Base-by-base conservation (phyloP, 2,329 filamentous ascomycete species). In the Talaromyces atroroseus region DNA sequence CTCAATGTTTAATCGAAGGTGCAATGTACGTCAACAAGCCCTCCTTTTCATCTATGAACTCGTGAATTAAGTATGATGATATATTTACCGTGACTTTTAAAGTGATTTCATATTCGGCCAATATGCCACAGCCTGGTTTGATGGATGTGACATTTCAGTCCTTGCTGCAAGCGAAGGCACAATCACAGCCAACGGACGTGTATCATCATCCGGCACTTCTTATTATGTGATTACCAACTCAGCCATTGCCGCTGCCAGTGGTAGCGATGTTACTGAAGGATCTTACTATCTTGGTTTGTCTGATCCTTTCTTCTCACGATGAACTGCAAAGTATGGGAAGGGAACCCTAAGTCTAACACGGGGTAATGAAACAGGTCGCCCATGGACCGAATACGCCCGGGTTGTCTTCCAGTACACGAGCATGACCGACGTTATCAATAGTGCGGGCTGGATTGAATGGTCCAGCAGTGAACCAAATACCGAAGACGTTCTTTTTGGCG, bases 101-200 rank as follows among this genome's bases (percentile, higher is more conserved):
- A 57, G 55, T 53, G 83, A 85, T 62, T 83, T 83, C 64, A 80
- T 83, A 61, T 86, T 85, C 65, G 78, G 83, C 52, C 75, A 82
- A 67, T 62, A 74, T 54, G 75, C 78, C 34, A 66, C 70, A 52
- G 72, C 76, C 48, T 85, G 79, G 81, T 80, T 78, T 65, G 76
- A 82, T 54, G 62, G 69, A 14, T 74, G 74, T 57, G 74, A 77
- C 46, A 78, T 84, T 59, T 69, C 75, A 44, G 55, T 57, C 23
- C 45, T 50, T 16, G 77, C 80, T 50, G 68, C 78, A 10, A 65
- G 68, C 18, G 70, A 70, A 2, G 67, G 80, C 16, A 79, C 72
- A 63, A 72, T 80, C 59, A 78, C 77, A 10, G 76, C 76, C 56
- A 73, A 71, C 53, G 79, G 79, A 6, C 73, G 78, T 47, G 54